These are phyloP conservation scores for Erysiphe pulchra DNA, from an alignment of 2,329 filamentous ascomycete species.

Conservation along the genomic window DNA sequence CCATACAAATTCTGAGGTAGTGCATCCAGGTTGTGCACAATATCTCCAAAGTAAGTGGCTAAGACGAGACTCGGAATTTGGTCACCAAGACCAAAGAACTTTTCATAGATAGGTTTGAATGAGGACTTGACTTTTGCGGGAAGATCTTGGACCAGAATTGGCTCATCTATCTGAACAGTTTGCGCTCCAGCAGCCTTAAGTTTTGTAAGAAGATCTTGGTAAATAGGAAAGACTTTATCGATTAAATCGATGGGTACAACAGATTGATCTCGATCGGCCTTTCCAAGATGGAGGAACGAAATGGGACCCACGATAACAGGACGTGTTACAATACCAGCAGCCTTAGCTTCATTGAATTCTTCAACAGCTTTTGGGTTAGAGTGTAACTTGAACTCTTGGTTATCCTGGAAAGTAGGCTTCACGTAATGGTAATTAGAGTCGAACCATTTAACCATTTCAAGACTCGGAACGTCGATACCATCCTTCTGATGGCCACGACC, in stretches of 20 bases:
- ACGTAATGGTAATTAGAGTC: constrained; percentile 99
- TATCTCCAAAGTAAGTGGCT: constrained; percentile 97
- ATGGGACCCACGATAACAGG: constrained; percentile 90
- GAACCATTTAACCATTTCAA: constrained; percentile 99
- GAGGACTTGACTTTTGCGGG: constrained; percentile 74
- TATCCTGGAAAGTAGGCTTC: constrained; percentile 93
- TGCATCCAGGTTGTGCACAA: constrained; percentile 94
- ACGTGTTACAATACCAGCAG: constrained; percentile 74
- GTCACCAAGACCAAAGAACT: constrained; percentile 48
- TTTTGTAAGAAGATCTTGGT: constrained; percentile 75
- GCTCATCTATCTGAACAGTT: constrained; percentile 96
- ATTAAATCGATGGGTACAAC: constrained; percentile 87
- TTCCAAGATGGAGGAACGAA: constrained; percentile 90
- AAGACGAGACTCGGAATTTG: constrained; percentile 72
- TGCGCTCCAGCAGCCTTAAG: constrained; percentile 92
- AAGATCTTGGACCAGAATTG: constrained; percentile 84
- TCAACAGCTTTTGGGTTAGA: constrained; percentile 75
- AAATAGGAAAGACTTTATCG: constrained; percentile 79
- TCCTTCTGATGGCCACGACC: constrained; percentile 94
- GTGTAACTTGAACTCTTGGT: constrained; percentile 82
- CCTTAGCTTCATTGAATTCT: constrained; percentile 95
- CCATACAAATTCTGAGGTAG: constrained; percentile 57
- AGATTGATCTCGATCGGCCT: constrained; percentile 86
- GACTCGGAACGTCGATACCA: constrained; percentile 69
- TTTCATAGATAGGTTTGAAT: constrained; percentile 95